Conservation (phyloP, 352 stramenopile species). For the Phytophthora fragariaefolia region DNA sequence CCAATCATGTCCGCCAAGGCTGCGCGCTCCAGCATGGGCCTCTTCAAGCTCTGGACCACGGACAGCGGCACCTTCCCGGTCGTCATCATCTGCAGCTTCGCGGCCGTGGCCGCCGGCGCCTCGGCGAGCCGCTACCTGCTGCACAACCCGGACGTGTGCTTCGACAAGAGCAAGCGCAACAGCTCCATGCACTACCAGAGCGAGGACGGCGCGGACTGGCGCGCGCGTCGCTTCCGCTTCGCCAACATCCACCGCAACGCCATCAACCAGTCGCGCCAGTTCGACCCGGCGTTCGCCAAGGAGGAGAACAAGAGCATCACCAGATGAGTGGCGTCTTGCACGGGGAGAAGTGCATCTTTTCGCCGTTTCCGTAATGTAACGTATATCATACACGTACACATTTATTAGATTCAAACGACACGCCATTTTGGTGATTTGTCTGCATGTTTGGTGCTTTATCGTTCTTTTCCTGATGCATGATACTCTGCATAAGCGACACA, state of each 20-base stretch:
- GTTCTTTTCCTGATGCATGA: neutral
- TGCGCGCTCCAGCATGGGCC: slow-evolving; percentile 38
- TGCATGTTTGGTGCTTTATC: neutral
- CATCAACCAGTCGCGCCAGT: slow-evolving; percentile 74
- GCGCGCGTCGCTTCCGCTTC: slow-evolving; percentile 51
- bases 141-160: slow-evolving; percentile 44
- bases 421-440: neutral
- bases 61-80: slow-evolving; percentile 56
- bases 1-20: slow-evolving; percentile 36
- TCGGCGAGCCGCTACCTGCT: slow-evolving; percentile 39
- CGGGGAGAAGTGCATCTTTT: neutral
- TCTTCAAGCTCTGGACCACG: slow-evolving; percentile 58
- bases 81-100: slow-evolving; percentile 47
- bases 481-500: neutral
- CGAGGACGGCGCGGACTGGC: slow-evolving; percentile 43
- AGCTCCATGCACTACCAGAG: slow-evolving; percentile 45
- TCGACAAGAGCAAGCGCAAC: slow-evolving; percentile 50
- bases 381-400: neutral
- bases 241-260: slow-evolving; percentile 60
- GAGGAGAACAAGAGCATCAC: slow-evolving; percentile 56
- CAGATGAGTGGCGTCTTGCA: slow-evolving; percentile 36
- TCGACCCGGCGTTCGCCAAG: slow-evolving; percentile 55
- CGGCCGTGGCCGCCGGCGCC: slow-evolving; percentile 33
- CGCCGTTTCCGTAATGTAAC: neutral
- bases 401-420: neutral